phyloP scores from a whole-genome alignment of 257 asterid species.

The Solanum pinnatisectum region DNA sequence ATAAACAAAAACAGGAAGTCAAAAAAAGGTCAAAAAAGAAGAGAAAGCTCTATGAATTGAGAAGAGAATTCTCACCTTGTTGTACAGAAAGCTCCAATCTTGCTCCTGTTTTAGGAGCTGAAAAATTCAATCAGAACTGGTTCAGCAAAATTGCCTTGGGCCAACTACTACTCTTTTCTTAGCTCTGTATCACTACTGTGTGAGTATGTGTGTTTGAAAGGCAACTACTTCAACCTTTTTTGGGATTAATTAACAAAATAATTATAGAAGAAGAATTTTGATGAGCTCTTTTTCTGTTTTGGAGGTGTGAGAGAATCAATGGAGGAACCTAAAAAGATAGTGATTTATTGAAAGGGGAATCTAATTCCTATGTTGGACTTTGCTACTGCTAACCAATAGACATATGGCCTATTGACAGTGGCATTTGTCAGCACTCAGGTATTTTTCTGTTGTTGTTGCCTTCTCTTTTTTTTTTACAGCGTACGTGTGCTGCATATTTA shows the following conservation, averaged over 20 bases:
- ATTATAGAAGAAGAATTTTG: neutral
- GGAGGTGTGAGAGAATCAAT: neutral
- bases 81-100: neutral
- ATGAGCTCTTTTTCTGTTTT: neutral
- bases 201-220: neutral
- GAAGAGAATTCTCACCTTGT: neutral
- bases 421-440: neutral
- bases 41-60: neutral
- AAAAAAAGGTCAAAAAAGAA: neutral
- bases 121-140: neutral
- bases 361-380: neutral
- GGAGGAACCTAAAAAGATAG: neutral
- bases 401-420: neutral
- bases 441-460: neutral
- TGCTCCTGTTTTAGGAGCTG: neutral
- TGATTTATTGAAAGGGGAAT: neutral
- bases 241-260: neutral
- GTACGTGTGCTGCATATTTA: neutral
- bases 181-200: neutral
- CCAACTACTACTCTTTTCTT: conserved; percentile 9
- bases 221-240: neutral
- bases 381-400: neutral
- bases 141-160: conserved; percentile 29
- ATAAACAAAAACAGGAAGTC: neutral
- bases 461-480: neutral